Percentiles rank a stretch among this genome's conserved stretches.
Conservation (phyloP, 2,329 filamentous ascomycete genomes). For the Aspergillus puulaauensis region DNA sequence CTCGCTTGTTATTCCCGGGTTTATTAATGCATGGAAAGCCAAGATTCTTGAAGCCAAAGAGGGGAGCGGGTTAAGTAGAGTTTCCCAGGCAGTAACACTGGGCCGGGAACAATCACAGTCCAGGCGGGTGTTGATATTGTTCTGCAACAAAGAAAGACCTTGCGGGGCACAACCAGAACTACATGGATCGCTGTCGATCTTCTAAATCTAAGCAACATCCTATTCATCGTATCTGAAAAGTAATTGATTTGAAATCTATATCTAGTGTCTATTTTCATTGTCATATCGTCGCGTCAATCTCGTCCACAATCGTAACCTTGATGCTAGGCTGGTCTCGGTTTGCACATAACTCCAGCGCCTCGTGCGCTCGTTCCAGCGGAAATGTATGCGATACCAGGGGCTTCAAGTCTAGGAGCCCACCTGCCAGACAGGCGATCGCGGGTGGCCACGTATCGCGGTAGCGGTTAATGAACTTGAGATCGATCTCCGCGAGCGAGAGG, state of each 20-base stretch:
- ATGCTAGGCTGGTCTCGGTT: constrained; percentile 56
- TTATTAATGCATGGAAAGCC: no score
- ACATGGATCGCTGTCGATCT: no score
- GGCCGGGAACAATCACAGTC: background rate
- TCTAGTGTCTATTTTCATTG: background rate
- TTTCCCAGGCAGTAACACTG: no score
- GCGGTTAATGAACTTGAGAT: constrained; percentile 69
- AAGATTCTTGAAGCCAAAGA: background rate
- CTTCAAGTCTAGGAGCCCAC: constrained; percentile 61
- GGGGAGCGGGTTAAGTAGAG: no score
- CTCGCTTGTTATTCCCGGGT: background rate
- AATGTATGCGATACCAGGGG: constrained; percentile 64
- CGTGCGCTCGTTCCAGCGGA: constrained; percentile 60
- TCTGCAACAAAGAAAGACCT: background rate
- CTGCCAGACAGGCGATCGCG: constrained; percentile 60
- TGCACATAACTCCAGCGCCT: constrained; percentile 56
- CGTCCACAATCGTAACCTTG: constrained; percentile 62
- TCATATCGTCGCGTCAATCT: constrained; percentile 29
- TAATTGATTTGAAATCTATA: no score
- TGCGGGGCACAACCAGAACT: no score
- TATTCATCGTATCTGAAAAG: background rate
- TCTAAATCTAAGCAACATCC: no score
- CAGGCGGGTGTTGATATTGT: background rate
- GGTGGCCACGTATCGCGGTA: constrained; percentile 70
- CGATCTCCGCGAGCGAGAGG: constrained; percentile 63